Conservation (phyloP, 257 asterid species). For the Anisodus acutangulus region DNA sequence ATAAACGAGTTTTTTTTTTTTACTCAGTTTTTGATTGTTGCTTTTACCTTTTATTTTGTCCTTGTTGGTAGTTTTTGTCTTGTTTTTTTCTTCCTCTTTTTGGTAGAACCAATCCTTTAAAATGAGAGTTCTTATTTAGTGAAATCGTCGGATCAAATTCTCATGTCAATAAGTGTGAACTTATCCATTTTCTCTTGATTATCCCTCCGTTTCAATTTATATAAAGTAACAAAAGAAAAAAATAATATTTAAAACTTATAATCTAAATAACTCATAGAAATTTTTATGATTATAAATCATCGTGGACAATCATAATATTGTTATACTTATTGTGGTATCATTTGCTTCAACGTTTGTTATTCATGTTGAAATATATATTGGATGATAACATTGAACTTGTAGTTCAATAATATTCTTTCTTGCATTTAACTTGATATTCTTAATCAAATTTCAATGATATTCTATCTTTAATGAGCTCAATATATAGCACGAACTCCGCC, state of each 20-base stretch:
- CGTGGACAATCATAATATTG: no score
- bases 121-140: not conserved
- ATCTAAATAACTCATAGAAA: no score
- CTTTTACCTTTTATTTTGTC: not conserved
- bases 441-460: not conserved
- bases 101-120: not conserved
- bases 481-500: not conserved
- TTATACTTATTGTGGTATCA: not conserved
- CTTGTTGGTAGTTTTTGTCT: not conserved
- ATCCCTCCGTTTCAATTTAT: not conserved
- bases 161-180: no score
- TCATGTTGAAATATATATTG: not conserved
- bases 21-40: not conserved
- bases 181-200: not conserved
- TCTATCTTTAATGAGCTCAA: not conserved
- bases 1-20: conserved; percentile 4
- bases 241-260: no score
- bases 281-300: no score
- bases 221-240: no score
- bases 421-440: not conserved
- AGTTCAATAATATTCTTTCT: not conserved
- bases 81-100: not conserved
- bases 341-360: not conserved
- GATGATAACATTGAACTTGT: not conserved
- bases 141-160: no score